Evolutionary conservation across 345 rosid species (phyloP).

Genomic region (Hibiscus mutabilis): DNA sequence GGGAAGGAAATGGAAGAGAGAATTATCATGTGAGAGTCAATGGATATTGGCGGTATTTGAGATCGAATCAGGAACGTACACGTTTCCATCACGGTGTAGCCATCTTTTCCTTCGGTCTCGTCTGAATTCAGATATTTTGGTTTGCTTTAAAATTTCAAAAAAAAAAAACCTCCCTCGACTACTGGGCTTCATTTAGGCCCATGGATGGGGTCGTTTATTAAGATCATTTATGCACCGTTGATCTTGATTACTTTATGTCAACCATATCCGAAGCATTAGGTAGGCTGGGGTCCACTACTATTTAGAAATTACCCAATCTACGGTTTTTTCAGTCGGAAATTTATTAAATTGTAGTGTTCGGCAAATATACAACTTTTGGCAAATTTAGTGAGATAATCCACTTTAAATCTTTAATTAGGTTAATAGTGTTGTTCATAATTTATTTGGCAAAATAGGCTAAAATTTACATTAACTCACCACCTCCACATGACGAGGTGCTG

Average conservation of each 20-base stretch:
- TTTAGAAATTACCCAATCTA: neutral
- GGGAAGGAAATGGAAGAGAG: too few species aligned
- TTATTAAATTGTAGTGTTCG: too few species aligned
- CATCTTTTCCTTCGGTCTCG: neutral
- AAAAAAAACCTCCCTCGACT: neutral
- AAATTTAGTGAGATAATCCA: too few species aligned
- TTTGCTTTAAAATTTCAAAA: neutral
- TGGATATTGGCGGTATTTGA: constrained; percentile 16
- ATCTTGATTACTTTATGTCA: neutral
- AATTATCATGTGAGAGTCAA: constrained; percentile 6
- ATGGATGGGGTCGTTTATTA: neutral
- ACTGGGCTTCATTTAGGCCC: neutral
- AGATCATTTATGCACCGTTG: neutral
- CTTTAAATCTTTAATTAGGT: too few species aligned
- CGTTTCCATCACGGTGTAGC: constrained; percentile 5
- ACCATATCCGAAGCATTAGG: neutral
- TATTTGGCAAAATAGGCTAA: too few species aligned
- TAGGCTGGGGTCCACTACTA: neutral
- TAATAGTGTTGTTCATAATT: too few species aligned
- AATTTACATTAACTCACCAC: too few species aligned
- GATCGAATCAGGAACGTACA: constrained; percentile 32
- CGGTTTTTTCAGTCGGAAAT: too few species aligned
- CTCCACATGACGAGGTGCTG: too few species aligned
- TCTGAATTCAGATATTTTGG: constrained; percentile 13
- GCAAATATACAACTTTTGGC: too few species aligned